Base-by-base conservation (phyloP, 306 rosid species). In the Trifolium pratense region DNA sequence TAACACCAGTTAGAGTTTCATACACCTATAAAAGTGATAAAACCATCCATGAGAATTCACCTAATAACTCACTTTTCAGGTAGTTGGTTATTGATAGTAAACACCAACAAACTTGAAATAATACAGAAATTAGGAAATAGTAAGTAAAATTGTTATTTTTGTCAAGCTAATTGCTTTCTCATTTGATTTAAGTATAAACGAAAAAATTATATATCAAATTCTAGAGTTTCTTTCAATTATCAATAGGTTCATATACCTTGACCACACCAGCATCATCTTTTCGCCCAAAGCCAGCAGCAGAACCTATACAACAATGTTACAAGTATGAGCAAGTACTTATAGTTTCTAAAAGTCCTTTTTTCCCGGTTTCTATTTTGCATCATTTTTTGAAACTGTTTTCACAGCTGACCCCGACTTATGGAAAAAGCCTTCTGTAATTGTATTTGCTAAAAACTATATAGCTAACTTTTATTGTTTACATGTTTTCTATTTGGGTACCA, bases 281-380 rank as follows among this genome's bases (percentile, higher is more conserved):
- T 60, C 92, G 86, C 21, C 97, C 98, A 97, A 97, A 93, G 5
- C 98, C 98, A 20, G 91, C 94, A 69, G 97, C 97, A 81, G 98
- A 93, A 80, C 97, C 97, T 93, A 89, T 61, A 32, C 80, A 71
- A 72, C 58, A 68, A 56, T 53, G 56, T 66, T 53, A 36, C 40
- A 64, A 49, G 60, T 58, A 58, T 63, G 79, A 62, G 72, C 62
- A 74, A 68, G 71, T 69, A 73, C 17, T 46, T 52, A 55, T 25
- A 36, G 15, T 78, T 73, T 26, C 66, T 68, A 11, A 78, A 29
- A 74, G 58, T 46, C 52, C 8, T 16, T 15, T 58, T 34, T 48
- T 12, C 9, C 55, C 46, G 17, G 10, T 7, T 32, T 25, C 36
- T 23, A 23, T 9, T 23, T 57, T 57, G 9, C 63, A 57, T 12